Conservation (phyloP, 176 grass and related monocot species). For the Rhynchospora pubera region DNA sequence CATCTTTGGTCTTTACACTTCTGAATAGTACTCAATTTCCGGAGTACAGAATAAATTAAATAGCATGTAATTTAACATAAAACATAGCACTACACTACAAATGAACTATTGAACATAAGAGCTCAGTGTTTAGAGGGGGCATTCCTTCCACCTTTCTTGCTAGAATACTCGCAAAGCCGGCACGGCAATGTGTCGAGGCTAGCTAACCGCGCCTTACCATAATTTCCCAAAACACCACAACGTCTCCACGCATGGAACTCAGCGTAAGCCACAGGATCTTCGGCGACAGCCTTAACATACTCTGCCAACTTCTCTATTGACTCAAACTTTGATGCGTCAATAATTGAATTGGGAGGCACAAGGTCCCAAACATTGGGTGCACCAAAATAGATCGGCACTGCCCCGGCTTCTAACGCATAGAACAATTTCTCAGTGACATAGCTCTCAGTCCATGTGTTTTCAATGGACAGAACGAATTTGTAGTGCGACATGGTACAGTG, state of each 20-base stretch:
- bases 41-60: neutral
- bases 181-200: constrained; percentile 36
- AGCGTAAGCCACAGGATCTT: constrained; percentile 39
- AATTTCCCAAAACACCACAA: constrained; percentile 39
- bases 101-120: neutral
- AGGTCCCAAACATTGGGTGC: constrained; percentile 34
- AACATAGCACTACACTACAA: neutral
- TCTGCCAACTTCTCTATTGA: constrained; percentile 20
- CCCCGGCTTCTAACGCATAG: constrained; percentile 37
- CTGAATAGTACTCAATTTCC: neutral
- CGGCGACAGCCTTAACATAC: constrained; percentile 30
- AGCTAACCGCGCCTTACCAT: constrained; percentile 21
- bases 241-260: constrained; percentile 46
- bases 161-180: constrained; percentile 28
- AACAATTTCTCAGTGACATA: constrained; percentile 40
- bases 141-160: constrained; percentile 34
- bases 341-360: constrained; percentile 42
- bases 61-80: neutral
- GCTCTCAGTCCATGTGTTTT: constrained; percentile 36
- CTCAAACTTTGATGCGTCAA: constrained; percentile 37
- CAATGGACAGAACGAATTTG: constrained; percentile 48
- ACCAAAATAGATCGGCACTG: constrained; percentile 43
- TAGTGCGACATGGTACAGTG: constrained; percentile 38
- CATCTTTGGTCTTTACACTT: neutral
- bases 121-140: neutral